Base-by-base conservation (phyloP, 1,284 basidiomycete species). In the Ceratobasidium sp. region DNA sequence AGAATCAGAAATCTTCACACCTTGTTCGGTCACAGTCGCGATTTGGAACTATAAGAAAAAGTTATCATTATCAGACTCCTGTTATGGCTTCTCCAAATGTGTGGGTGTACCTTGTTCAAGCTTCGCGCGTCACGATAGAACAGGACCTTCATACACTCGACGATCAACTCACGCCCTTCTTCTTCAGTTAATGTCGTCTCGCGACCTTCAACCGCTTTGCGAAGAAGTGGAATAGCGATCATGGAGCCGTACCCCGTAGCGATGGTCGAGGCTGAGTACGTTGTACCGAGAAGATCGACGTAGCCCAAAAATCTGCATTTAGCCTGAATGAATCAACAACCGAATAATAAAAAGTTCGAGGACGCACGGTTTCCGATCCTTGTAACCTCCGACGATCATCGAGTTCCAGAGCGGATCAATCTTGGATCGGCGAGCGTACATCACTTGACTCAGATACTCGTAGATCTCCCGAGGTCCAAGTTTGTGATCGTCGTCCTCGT, bases 71-170 rank as follows among this genome's bases (percentile, higher is more conserved):
- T n/a, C n/a, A n/a, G n/a, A n/a, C n/a, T n/a, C n/a, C n/a, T n/a
- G n/a, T n/a, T n/a, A n/a, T n/a, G n/a, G n/a, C n/a, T n/a, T n/a
- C n/a, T n/a, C n/a, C n/a, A n/a, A n/a, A 64, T 64, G 30, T 60
- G 23, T 39, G 45, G 23, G 80, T 86, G 48, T 75, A 94, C 96
- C 88, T 98, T 96, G 86, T 99, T 94, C 81, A 97, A 84, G 84
- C 92, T 95, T 78, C 97, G 88, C 1, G 97, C 97, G 79, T 99
- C 97, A 58, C 97, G 89, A 83, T 99, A 99, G 84, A 92, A 99
- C 67, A 99, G 85, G 12, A 99, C 96, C 78, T 91, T 91, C 91
- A 99, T 93, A 80, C 92, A 91, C 69, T 93, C 89, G 78, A 93
- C 88, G 59, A 99, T 79, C 75, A 98, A 91, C 77, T 86, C 84